These are phyloP conservation scores for Uronychia binucleata DNA, from an alignment of 73 alveolate genomes.

Conservation along the genomic window DNA sequence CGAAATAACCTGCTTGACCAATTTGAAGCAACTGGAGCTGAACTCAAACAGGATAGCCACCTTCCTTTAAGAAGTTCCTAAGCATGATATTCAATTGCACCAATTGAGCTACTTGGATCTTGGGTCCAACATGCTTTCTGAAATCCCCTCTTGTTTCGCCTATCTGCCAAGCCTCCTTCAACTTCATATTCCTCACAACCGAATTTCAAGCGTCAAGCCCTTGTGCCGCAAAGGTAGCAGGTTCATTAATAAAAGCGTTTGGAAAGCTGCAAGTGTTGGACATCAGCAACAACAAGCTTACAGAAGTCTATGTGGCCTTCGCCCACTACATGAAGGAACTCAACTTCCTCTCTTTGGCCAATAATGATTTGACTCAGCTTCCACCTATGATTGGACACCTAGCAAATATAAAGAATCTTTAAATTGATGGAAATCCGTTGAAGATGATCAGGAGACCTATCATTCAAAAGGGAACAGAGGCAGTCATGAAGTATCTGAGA, in stretches of 20 bases:
- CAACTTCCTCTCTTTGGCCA: slow-evolving; percentile 24
- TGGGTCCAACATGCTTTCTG: slow-evolving; percentile 24
- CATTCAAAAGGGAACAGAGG: slow-evolving; percentile 89
- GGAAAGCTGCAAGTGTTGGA: slow-evolving; percentile 40
- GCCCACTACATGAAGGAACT: slow-evolving; percentile 31
- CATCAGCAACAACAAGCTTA: slow-evolving; percentile 47
- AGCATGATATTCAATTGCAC: slow-evolving; percentile 12
- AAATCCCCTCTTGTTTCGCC: slow-evolving; percentile 23
- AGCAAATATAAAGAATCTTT: slow-evolving; percentile 57
- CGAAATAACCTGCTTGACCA: slow-evolving; percentile 2
- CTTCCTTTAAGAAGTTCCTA: slow-evolving; percentile 40
- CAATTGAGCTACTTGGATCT: slow-evolving; percentile 34
- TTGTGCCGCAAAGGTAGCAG: slow-evolving; percentile 32
- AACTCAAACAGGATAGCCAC: slow-evolving; percentile 14
- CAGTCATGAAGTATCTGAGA: slow-evolving; percentile 81
- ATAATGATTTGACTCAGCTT: slow-evolving; percentile 43
- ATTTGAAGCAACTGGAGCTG: slow-evolving; percentile 19
- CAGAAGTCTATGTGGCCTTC: slow-evolving; percentile 48
- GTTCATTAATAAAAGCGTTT: slow-evolving; percentile 2
- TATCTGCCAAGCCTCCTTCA: slow-evolving; percentile 36
- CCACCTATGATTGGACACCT: slow-evolving; percentile 51
- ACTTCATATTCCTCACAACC: slow-evolving; percentile 52
- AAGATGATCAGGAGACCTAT: slow-evolving; percentile 89
- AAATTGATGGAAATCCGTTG: slow-evolving; percentile 96
- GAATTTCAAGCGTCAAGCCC: slow-evolving; percentile 30